These are phyloP conservation scores for Geosiphon pyriformis DNA, from an alignment of 192 early-diverging fungal genomes.

Conservation along the genomic window DNA sequence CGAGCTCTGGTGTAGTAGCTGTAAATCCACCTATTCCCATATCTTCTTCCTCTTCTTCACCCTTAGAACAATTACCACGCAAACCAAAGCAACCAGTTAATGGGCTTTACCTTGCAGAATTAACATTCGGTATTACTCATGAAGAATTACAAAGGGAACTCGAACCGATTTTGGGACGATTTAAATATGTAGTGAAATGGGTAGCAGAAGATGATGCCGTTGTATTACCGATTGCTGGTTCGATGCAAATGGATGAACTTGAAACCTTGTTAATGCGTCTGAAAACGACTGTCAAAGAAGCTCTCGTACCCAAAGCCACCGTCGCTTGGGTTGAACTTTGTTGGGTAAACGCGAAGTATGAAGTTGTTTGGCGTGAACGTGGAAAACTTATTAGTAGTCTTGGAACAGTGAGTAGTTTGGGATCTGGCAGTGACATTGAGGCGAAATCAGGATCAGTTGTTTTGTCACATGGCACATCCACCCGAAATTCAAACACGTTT, in stretches of 20 bases:
- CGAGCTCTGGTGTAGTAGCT: neutral
- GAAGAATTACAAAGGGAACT: conserved; percentile 43
- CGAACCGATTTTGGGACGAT: conserved; percentile 42
- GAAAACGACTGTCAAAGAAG: conserved; percentile 34
- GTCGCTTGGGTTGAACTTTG: conserved; percentile 43
- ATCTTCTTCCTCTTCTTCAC: conserved; percentile 15
- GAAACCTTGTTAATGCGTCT: conserved; percentile 42
- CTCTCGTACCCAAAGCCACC: conserved; percentile 29
- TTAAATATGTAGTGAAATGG: conserved; percentile 44
- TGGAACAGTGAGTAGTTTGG: neutral
- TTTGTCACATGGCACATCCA: neutral
- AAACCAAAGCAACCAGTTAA: conserved; percentile 53
- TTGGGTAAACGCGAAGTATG: conserved; percentile 50
- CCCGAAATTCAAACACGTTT: conserved; percentile 5
- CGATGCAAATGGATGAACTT: conserved; percentile 45
- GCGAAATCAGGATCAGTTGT: neutral
- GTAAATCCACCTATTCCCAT: neutral
- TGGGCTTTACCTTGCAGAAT: conserved; percentile 46
- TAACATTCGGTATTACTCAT: conserved; percentile 46
- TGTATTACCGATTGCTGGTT: conserved; percentile 36
- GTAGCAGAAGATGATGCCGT: conserved; percentile 47
- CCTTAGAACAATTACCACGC: conserved; percentile 26
- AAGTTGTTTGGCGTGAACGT: conserved; percentile 36
- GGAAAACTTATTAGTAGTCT: neutral
- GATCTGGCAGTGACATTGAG: neutral